Conservation (phyloP, 2,329 filamentous ascomycete genomes). For the Sphaerulina musiva region DNA sequence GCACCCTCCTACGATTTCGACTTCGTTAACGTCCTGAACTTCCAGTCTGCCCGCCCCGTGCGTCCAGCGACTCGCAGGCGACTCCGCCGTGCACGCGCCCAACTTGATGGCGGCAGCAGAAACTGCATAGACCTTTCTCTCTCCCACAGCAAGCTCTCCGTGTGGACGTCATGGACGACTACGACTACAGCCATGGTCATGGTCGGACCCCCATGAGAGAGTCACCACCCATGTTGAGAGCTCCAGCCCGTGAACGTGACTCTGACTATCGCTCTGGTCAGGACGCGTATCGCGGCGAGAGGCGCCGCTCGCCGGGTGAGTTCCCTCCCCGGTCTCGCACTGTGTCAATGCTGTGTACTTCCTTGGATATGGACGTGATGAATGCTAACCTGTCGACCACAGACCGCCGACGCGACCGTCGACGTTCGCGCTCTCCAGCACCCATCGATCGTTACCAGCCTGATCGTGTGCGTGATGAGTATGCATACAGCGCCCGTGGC, state of each 20-base stretch:
- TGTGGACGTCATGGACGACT: conserved; percentile 19
- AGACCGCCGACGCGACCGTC: conserved; percentile 46
- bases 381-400: conserved; percentile 11
- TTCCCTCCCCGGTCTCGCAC: neutral
- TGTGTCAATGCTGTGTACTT: too few relatives aligned
- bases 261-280: conserved; percentile 22
- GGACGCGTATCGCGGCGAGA: conserved; percentile 27
- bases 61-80: neutral
- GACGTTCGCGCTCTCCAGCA: conserved; percentile 65
- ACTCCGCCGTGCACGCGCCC: neutral
- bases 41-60: neutral
- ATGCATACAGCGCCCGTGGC: conserved; percentile 47
- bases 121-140: conserved; percentile 3
- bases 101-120: conserved; percentile 19
- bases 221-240: conserved; percentile 2
- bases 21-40: neutral
- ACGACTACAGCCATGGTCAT: conserved; percentile 10
- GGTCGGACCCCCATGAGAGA: conserved; percentile 10
- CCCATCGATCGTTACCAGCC: conserved; percentile 73
- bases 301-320: conserved; percentile 29
- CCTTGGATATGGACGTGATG: neutral
- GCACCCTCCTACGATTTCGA: neutral
- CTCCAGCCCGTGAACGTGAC: conserved; percentile 7
- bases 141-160: neutral
- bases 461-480: conserved; percentile 62